phyloP scores from a whole-genome alignment of 1,139 yeast species.

The Yarrowia galli region DNA sequence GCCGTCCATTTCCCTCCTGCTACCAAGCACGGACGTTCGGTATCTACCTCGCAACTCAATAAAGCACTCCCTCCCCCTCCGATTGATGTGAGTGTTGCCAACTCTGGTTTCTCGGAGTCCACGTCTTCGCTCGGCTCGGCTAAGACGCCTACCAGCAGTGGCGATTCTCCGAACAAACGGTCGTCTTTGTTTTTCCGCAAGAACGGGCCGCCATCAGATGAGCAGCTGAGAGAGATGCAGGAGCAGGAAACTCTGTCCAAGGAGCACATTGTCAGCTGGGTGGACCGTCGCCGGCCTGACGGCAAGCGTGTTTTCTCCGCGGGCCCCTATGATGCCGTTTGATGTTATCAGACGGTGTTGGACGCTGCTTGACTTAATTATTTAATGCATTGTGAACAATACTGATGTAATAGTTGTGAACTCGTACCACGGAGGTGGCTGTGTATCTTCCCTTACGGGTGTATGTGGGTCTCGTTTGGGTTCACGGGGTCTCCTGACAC shows the following conservation, averaged over 20 bases:
- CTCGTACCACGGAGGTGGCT: not conserved
- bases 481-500: too few species aligned
- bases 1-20: not conserved
- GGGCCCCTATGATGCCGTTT: constrained; percentile 30
- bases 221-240: constrained; percentile 12
- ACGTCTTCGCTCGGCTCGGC: constrained; percentile 12
- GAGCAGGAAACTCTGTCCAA: constrained; percentile 27
- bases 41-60: constrained; percentile 20
- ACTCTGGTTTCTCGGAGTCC: constrained; percentile 2
- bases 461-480: not conserved
- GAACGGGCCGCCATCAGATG: constrained; percentile 10
- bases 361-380: not conserved
- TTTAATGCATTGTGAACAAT: not conserved
- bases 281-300: constrained; percentile 23
- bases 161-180: constrained; percentile 15
- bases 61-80: constrained; percentile 27
- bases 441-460: not conserved
- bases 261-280: constrained; percentile 37
- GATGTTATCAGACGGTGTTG: not conserved
- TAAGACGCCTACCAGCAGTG: constrained; percentile 2
- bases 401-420: too few species aligned
- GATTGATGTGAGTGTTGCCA: constrained; percentile 5
- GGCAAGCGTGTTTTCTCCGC: constrained; percentile 30
- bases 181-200: constrained; percentile 30
- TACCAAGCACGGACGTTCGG: constrained; percentile 4